Evolutionary conservation across 176 grass and related monocot species (phyloP).

Genomic region (Cenchrus purpureus): DNA sequence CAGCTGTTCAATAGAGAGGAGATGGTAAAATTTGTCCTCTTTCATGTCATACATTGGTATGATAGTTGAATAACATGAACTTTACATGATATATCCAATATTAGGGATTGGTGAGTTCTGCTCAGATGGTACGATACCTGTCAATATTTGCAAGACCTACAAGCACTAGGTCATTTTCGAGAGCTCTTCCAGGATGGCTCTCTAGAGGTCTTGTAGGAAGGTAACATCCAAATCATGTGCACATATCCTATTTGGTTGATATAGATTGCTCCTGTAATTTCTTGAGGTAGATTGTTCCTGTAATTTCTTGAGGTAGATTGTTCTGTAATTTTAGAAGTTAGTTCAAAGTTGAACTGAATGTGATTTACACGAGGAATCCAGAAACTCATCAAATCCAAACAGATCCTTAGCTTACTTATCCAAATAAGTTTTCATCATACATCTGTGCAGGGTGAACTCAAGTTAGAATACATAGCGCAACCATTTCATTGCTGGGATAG

Average conservation of each 20-base stretch:
- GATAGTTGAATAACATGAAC: slow-evolving; percentile 37
- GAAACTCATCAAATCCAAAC: neutral
- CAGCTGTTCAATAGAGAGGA: slow-evolving; percentile 95
- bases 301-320: neutral
- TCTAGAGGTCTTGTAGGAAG: slow-evolving; percentile 95
- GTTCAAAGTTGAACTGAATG: neutral
- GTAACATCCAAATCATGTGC: slow-evolving; percentile 47
- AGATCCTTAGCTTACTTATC: neutral
- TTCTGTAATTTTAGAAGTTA: neutral
- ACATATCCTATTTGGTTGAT: neutral
- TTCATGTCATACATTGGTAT: slow-evolving; percentile 30
- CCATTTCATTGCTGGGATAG: neutral
- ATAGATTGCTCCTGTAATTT: neutral
- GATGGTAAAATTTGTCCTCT: slow-evolving; percentile 60
- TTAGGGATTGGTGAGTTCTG: slow-evolving; percentile 95
- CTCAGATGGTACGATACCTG: slow-evolving; percentile 87
- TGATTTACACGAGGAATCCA: neutral
- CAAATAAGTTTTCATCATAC: neutral
- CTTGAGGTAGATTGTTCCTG: neutral
- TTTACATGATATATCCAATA: slow-evolving; percentile 42
- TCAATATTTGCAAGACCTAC: slow-evolving; percentile 90
- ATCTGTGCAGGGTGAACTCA: neutral
- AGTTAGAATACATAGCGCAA: neutral
- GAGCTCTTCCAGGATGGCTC: slow-evolving; percentile 78
- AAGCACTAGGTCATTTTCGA: slow-evolving; percentile 71